Percentiles rank a stretch among this genome's conserved stretches.
phyloP scores from a whole-genome alignment of 345 rosid genomes.

The Pseudoturritis turrita region DNA sequence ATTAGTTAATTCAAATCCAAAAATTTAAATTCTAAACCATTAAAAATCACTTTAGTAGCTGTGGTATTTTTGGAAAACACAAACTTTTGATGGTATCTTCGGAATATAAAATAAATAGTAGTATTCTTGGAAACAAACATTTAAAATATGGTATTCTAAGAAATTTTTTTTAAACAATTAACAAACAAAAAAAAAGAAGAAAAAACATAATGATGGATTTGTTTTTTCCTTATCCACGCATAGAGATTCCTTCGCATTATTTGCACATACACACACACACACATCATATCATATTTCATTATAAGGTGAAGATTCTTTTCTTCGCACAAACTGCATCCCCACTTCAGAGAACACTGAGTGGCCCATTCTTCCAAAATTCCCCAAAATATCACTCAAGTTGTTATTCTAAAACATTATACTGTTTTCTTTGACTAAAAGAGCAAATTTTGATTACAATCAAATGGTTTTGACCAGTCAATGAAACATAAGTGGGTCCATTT shows the following conservation, averaged over 20 bases:
- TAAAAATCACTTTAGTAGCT: no score
- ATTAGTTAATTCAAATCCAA: no score
- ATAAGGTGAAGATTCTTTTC: constrained; percentile 46
- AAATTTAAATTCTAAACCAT: no score
- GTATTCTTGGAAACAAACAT: no score
- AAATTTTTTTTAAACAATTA: no score
- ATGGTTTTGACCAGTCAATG: constrained; percentile 25
- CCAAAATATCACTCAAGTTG: constrained; percentile 23
- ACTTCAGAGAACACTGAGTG: constrained; percentile 28
- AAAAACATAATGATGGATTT: constrained; percentile 24
- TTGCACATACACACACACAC: constrained; percentile 8
- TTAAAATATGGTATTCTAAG: no score
- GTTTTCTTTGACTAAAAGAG: constrained; percentile 28
- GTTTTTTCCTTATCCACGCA: constrained; percentile 26
- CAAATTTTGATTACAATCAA: constrained; percentile 23
- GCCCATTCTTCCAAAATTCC: constrained; percentile 31
- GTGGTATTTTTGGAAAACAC: no score
- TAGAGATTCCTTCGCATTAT: constrained; percentile 32
- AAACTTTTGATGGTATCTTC: no score
- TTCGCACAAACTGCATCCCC: constrained; percentile 37
- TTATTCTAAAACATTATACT: constrained; percentile 22
- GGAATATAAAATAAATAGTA: no score
- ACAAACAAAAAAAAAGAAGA: background rate
- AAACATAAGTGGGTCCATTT: constrained; percentile 10
- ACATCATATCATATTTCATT: constrained; percentile 17